phyloP scores from a whole-genome alignment of 257 asterid genomes.

The Solanum phureja region DNA sequence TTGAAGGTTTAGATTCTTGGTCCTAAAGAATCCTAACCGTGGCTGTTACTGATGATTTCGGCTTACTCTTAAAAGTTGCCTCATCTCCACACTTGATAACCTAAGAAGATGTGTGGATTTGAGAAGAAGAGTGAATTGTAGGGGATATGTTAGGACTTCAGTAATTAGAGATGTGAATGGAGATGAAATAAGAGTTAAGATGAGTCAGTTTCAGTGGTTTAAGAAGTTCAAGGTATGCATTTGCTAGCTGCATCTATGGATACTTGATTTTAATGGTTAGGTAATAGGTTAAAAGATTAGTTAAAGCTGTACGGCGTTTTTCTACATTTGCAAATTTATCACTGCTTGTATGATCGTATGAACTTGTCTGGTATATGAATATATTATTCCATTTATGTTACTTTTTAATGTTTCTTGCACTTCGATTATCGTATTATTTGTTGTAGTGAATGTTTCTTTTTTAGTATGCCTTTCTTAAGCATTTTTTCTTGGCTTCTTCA shows the following conservation, averaged over 20 bases:
- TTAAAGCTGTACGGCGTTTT: neutral
- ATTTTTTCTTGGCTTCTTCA: neutral
- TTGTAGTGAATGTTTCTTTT: neutral
- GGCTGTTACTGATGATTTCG: neutral
- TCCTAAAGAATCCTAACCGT: neutral
- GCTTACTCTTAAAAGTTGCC: neutral
- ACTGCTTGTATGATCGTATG: neutral
- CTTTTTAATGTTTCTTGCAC: neutral
- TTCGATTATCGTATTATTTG: no score
- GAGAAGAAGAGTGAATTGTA: neutral
- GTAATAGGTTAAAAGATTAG: neutral
- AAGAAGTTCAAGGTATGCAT: neutral
- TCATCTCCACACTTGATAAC: neutral
- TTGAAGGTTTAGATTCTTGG: neutral
- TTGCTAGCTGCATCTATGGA: neutral
- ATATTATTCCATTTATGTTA: no score
- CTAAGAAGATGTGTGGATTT: neutral
- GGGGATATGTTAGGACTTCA: neutral
- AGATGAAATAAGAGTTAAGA: neutral
- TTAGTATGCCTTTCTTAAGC: neutral
- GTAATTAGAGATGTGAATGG: neutral
- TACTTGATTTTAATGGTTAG: neutral
- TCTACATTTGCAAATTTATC: neutral
- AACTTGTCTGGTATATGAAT: neutral
- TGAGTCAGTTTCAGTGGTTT: neutral